Evolutionary conservation across 805 yeast genomes (phyloP).

Genomic region (Blastobotrys attinorum): DNA sequence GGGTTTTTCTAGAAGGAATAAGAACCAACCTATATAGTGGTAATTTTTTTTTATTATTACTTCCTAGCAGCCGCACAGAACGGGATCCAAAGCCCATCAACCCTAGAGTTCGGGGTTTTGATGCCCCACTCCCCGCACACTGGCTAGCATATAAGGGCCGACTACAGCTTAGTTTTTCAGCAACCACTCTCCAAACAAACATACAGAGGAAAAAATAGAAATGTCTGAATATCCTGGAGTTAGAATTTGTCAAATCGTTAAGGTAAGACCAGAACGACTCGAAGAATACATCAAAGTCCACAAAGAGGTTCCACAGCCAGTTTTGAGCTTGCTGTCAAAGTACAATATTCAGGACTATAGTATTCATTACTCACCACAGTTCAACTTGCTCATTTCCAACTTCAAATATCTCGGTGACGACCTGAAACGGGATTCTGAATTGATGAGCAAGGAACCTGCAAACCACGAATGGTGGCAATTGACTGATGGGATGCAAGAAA

Average conservation of each 20-base stretch:
- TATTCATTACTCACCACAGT: conserved; percentile 30
- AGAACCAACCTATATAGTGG: too few relatives aligned
- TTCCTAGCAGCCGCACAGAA: too few relatives aligned
- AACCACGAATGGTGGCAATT: conserved; percentile 36
- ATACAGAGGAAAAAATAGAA: too few relatives aligned
- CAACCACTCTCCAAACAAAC: too few relatives aligned
- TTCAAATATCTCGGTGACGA: conserved; percentile 35
- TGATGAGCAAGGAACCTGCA: conserved; percentile 30
- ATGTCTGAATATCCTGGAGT: conserved; percentile 25
- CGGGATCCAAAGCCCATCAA: too few relatives aligned
- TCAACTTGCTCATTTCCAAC: conserved; percentile 30
- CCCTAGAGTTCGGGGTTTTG: too few relatives aligned
- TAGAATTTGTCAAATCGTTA: conserved; percentile 34
- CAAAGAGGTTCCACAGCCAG: conserved; percentile 27
- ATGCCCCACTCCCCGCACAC: too few relatives aligned
- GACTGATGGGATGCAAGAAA: conserved; percentile 35
- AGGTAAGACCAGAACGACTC: conserved; percentile 32
- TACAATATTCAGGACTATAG: conserved; percentile 38
- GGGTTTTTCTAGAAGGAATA: too few relatives aligned
- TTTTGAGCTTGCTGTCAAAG: conserved; percentile 27
- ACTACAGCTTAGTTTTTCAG: too few relatives aligned
- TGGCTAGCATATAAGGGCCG: too few relatives aligned
- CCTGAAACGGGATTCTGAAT: conserved; percentile 31
- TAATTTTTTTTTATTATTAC: too few relatives aligned
- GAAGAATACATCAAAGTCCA: conserved; percentile 34